These are phyloP conservation scores for Monosporascus sp. DNA, from an alignment of 2,329 filamentous ascomycete species.

Conservation along the genomic window DNA sequence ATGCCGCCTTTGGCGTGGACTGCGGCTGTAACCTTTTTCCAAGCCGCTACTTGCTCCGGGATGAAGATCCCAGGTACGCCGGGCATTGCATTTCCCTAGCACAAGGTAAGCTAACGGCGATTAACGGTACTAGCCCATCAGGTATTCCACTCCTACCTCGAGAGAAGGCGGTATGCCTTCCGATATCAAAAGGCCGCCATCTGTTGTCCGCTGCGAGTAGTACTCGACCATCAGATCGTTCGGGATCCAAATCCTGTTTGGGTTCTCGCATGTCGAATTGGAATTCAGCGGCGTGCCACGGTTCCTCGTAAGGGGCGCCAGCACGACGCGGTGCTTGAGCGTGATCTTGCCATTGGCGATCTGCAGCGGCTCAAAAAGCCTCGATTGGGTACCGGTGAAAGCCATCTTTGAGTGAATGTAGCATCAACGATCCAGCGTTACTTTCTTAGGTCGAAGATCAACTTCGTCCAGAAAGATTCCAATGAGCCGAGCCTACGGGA, in stretches of 20 bases:
- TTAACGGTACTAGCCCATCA: not conserved
- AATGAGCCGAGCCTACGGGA: too few relatives aligned
- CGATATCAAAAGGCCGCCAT: slow-evolving; percentile 37
- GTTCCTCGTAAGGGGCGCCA: slow-evolving; percentile 49
- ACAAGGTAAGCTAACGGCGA: not conserved
- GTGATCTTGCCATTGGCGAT: slow-evolving; percentile 36
- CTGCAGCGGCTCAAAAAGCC: slow-evolving; percentile 37
- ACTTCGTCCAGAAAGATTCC: not conserved
- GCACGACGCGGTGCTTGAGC: slow-evolving; percentile 46
- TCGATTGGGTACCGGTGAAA: not conserved
- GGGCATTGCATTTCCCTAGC: slow-evolving; percentile 19
- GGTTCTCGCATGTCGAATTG: slow-evolving; percentile 38
- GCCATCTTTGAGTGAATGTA: not conserved
- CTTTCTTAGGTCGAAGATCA: not conserved
- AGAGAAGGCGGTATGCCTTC: slow-evolving; percentile 44
- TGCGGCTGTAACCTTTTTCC: slow-evolving; percentile 52
- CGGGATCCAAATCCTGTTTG: slow-evolving; percentile 46
- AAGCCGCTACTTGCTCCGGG: slow-evolving; percentile 46
- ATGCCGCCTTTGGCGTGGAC: slow-evolving; percentile 54
- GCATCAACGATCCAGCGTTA: not conserved
- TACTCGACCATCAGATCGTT: slow-evolving; percentile 36
- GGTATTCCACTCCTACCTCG: slow-evolving; percentile 21
- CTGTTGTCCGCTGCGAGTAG: slow-evolving; percentile 36
- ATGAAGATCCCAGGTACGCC: slow-evolving; percentile 53
- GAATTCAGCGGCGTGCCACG: slow-evolving; percentile 40